These are phyloP conservation scores for Aspergillus jensenii DNA, from an alignment of 2,329 filamentous ascomycete species.

Conservation along the genomic window DNA sequence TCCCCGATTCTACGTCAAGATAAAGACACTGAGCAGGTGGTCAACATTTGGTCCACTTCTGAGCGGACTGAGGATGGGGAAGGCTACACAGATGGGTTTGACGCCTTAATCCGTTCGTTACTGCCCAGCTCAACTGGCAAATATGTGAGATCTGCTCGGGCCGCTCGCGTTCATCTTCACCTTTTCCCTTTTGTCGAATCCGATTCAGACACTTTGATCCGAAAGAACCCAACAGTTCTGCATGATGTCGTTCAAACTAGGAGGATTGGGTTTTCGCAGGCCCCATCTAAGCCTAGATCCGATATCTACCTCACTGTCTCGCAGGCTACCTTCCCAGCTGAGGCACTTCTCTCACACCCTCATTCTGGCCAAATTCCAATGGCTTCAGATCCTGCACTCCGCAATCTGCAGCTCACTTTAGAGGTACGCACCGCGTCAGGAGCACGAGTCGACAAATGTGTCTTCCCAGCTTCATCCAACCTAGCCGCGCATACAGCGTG, in stretches of 20 bases:
- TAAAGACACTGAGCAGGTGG: slow-evolving; percentile 71
- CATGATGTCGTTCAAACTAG: slow-evolving; percentile 77
- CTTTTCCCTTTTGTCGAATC: slow-evolving; percentile 74
- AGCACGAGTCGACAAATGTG: slow-evolving; percentile 82
- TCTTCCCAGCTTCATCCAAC: slow-evolving; percentile 77
- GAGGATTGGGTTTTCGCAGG: slow-evolving; percentile 92
- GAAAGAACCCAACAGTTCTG: slow-evolving; percentile 81
- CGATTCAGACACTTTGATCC: slow-evolving; percentile 78
- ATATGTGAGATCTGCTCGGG: slow-evolving; percentile 69
- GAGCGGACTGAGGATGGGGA: slow-evolving; percentile 57
- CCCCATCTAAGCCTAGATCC: slow-evolving; percentile 81
- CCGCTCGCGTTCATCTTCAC: slow-evolving; percentile 77
- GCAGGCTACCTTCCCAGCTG: slow-evolving; percentile 72
- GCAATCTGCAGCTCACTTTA: slow-evolving; percentile 81
- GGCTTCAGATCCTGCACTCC: slow-evolving; percentile 62
- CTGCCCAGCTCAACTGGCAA: slow-evolving; percentile 70
- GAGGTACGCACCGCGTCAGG: slow-evolving; percentile 80
- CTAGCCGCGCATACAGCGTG: slow-evolving; percentile 76
- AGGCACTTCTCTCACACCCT: slow-evolving; percentile 63
- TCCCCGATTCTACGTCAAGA: slow-evolving; percentile 71
- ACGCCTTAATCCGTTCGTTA: slow-evolving; percentile 71
- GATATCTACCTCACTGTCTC: slow-evolving; percentile 92
- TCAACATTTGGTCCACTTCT: slow-evolving; percentile 73
- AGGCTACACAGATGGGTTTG: slow-evolving; percentile 65
- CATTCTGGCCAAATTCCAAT: slow-evolving; percentile 80